A percentile compares a stretch with the other conserved stretches of the same genome.
phyloP scores from a whole-genome alignment of 2,329 filamentous ascomycete species.

The Epichloe sp. region DNA sequence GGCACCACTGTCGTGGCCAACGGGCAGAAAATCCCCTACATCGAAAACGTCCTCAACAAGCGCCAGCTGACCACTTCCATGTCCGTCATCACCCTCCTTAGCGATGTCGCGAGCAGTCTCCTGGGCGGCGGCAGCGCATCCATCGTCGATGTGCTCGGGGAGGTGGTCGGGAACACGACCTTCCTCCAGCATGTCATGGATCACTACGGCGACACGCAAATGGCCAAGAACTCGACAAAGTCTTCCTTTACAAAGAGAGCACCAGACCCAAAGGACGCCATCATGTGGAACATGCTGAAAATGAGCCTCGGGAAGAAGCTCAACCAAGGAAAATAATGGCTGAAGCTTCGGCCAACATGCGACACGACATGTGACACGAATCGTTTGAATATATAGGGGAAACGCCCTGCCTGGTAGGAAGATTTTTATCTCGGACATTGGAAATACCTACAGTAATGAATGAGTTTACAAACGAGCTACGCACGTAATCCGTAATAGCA shows the following conservation, averaged over 20 bases:
- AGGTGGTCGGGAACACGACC: constrained; percentile 26
- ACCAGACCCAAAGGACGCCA: constrained; percentile 1
- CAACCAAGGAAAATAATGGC: neutral
- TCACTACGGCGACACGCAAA: constrained; percentile 19
- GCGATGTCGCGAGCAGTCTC: constrained; percentile 25
- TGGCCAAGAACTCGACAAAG: constrained; percentile 1
- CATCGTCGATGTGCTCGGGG: constrained; percentile 21
- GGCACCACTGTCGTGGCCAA: constrained; percentile 29
- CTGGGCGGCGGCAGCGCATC: constrained; percentile 15
- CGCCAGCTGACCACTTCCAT: constrained; percentile 22
- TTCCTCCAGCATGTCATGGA: constrained; percentile 23
- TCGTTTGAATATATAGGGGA: too few species aligned
- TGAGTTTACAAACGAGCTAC: too few species aligned
- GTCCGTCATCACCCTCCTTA: constrained; percentile 25
- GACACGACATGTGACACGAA: too few species aligned
- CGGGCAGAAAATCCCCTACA: constrained; percentile 28
- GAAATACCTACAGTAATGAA: too few species aligned
- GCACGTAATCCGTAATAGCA: too few species aligned
- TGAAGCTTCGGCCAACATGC: neutral
- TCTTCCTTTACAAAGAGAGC: neutral
- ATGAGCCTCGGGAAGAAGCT: constrained; percentile 5
- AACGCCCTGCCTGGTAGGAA: too few species aligned
- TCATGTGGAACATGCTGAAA: constrained; percentile 8
- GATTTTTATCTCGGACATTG: too few species aligned
- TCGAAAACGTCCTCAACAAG: constrained; percentile 29